phyloP scores from a whole-genome alignment of 2,329 filamentous ascomycete genomes.

The Aspergillus carbonarius region DNA sequence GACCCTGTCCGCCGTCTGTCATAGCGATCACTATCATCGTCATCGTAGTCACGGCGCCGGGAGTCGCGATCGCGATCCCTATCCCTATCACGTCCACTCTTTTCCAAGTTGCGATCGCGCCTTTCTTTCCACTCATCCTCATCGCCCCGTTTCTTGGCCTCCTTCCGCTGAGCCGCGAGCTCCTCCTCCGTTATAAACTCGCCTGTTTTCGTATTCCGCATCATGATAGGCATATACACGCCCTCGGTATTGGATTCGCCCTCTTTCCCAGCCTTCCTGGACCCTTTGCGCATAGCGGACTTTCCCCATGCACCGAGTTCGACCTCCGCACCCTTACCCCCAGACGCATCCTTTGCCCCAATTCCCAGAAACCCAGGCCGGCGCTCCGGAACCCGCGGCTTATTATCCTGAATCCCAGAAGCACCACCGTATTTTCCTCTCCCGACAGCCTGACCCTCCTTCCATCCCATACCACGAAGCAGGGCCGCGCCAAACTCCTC shows the following conservation, averaged over 20 bases:
- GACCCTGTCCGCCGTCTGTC: slow-evolving; percentile 40
- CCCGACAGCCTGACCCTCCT: slow-evolving; percentile 63
- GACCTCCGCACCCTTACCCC: slow-evolving; percentile 55
- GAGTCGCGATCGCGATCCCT: slow-evolving; percentile 27
- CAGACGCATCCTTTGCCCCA: slow-evolving; percentile 75
- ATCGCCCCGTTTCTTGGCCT: slow-evolving; percentile 46
- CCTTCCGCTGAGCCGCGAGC: slow-evolving; percentile 52
- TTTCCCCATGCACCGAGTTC: slow-evolving; percentile 82
- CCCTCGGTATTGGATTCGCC: slow-evolving; percentile 42
- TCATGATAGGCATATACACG: slow-evolving; percentile 61
- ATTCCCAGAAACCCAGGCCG: slow-evolving; percentile 82
- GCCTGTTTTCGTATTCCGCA: slow-evolving; percentile 62
- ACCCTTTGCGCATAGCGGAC: slow-evolving; percentile 54
- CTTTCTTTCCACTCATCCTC: slow-evolving; percentile 48
- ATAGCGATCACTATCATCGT: slow-evolving; percentile 34
- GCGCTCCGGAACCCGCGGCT: slow-evolving; percentile 65
- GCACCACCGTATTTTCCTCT: slow-evolving; percentile 50
- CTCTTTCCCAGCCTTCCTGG: slow-evolving; percentile 56
- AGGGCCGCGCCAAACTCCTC: slow-evolving; percentile 93
- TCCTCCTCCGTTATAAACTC: slow-evolving; percentile 64
- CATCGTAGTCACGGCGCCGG: slow-evolving; percentile 35
- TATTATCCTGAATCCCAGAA: slow-evolving; percentile 50
- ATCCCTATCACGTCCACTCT: slow-evolving; percentile 37
- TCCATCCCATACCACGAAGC: slow-evolving; percentile 93
- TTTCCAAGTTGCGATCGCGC: slow-evolving; percentile 45